phyloP scores from a whole-genome alignment of 1,284 basidiomycete species.

The Apiotrichum sp. region DNA sequence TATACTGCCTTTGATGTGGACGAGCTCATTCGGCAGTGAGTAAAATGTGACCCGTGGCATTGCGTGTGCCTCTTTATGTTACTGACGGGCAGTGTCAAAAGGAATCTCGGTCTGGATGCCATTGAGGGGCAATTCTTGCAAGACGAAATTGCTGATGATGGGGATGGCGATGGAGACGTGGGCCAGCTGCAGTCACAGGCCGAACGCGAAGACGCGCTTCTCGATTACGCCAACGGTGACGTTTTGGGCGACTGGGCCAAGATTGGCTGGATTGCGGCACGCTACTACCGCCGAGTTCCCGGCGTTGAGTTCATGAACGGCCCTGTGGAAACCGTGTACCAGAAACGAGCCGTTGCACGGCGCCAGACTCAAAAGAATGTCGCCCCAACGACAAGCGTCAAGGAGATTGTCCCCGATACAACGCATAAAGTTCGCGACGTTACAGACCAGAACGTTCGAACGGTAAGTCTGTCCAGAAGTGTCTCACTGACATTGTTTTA shows the following conservation, averaged over 20 bases:
- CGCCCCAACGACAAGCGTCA: neutral
- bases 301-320: conserved; percentile 49
- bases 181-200: too few relatives aligned
- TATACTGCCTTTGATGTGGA: conserved; percentile 46
- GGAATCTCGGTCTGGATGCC: conserved; percentile 29
- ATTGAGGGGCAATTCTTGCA: conserved; percentile 26
- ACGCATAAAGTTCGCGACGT: conserved; percentile 21
- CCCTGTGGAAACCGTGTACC: conserved; percentile 25
- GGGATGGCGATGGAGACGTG: conserved; percentile 5
- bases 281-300: conserved; percentile 37
- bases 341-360: conserved; percentile 3
- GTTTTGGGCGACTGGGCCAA: conserved; percentile 39
- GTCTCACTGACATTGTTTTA: neutral
- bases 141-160: conserved; percentile 11
- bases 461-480: conserved; percentile 10
- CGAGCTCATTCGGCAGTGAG: conserved; percentile 38
- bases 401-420: conserved; percentile 17
- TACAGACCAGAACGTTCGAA: conserved; percentile 21
- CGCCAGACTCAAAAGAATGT: conserved; percentile 6
- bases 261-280: conserved; percentile 46
- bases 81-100: conserved; percentile 22
- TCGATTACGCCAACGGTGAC: conserved; percentile 2
- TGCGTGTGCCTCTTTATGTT: neutral
- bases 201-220: conserved; percentile 18
- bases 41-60: neutral